These are phyloP conservation scores for Russula olivacea DNA, from an alignment of 768 basidiomycete genomes.

Conservation along the genomic window DNA sequence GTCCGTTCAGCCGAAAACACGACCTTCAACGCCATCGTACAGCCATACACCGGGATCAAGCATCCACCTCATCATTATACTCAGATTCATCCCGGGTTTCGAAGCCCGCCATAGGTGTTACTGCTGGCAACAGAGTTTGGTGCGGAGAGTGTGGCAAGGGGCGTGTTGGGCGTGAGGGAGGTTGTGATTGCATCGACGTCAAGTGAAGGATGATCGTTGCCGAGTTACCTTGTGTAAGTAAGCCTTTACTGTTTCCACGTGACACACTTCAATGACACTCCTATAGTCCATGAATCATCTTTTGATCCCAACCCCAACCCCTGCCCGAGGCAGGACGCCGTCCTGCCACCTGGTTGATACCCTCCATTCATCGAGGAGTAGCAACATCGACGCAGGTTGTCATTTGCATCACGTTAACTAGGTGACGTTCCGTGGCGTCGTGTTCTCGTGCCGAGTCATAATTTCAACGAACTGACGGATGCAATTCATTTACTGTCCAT, in stretches of 20 bases:
- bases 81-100: slow-evolving; percentile 22
- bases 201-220: slow-evolving; percentile 40
- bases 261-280: background rate
- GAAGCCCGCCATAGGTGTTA: slow-evolving; percentile 20
- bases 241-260: background rate
- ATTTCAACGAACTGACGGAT: slow-evolving; percentile 2
- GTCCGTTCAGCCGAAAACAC: slow-evolving; percentile 92
- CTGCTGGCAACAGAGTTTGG: slow-evolving; percentile 18
- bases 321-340: slow-evolving; percentile 15
- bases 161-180: slow-evolving; percentile 23
- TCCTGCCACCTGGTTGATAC: slow-evolving; percentile 27
- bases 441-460: slow-evolving; percentile 9
- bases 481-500: background rate
- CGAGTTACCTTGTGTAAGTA: slow-evolving; percentile 2
- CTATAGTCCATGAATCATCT: slow-evolving; percentile 1
- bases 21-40: slow-evolving; percentile 87
- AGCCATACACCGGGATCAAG: slow-evolving; percentile 55
- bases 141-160: slow-evolving; percentile 30
- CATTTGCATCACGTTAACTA: slow-evolving; percentile 13
- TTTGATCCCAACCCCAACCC: background rate
- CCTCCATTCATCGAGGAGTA: slow-evolving; percentile 27
- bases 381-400: slow-evolving; percentile 25
- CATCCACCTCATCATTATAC: slow-evolving; percentile 26
- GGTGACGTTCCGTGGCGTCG: background rate
- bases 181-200: slow-evolving; percentile 49